Evolutionary conservation across 1,284 basidiomycete genomes (phyloP), one percentile per base, ranked within the genome.

Genomic region (Agaricales sp.): DNA sequence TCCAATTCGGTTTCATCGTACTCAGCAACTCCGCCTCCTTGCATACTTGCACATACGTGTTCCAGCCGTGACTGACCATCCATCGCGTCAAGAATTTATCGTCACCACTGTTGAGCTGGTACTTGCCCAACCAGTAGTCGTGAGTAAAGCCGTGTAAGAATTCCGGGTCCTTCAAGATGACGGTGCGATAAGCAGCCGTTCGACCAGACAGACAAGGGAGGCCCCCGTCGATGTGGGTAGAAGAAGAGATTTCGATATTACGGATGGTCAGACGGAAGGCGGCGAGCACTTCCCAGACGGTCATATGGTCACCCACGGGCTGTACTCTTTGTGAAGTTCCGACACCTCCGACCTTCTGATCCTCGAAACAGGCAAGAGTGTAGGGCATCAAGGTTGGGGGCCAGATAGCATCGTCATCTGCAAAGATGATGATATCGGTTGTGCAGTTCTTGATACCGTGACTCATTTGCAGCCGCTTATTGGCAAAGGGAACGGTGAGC

Each of bases 1-100:
- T 75, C 91, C 90, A 94, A 67, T 94, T 90, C 37, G 91, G 91
- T 66, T 95, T 95, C 91, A 93, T 95, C 47, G 91, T 94, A 65
- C 83, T 88, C 48, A 92, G 70, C 37, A 94, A 71, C 67, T 93
- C 91, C 13, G 89, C 90, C 67, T 93, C 90, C 62, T 82, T 82
- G 73, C 89, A 93, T 59, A 83, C 85, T 63, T 94, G 92, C 43
- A 93, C 89, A 63, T 92, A 92, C 14, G 91, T 94, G 64, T 77
- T 85, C 92, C 92, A 95, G 14, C 91, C 90, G 61, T 93, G 89
- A 61, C 80, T 84, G 53, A 94, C 91, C 87, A 93, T 92, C 92
- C 92, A 95, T 26, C 92, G 73, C n/a, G 92, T 94, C 61, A 94
- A 70, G 68, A 92, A 94, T 67, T 94, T 94, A 74, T 93, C 90